Evolutionary conservation across 208 protist genomes (phyloP).

Genomic region (Acanthamoeba royreba): DNA sequence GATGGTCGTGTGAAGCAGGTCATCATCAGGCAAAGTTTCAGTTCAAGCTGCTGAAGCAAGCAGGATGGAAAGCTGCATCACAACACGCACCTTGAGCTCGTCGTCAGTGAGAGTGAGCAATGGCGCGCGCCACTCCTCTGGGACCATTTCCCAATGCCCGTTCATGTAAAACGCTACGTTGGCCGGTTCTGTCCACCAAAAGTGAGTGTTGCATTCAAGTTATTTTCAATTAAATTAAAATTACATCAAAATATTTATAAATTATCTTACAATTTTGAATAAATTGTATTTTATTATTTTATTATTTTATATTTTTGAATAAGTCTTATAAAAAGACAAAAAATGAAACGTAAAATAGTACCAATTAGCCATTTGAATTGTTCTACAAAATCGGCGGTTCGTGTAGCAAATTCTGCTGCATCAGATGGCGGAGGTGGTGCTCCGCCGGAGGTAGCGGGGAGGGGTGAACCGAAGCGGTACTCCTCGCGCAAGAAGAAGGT

Average conservation of each 20-base stretch:
- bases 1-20: background rate
- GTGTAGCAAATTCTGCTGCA: background rate
- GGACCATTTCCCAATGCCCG: conserved; percentile 1
- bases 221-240: background rate
- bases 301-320: background rate
- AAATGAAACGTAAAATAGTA: background rate
- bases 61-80: background rate
- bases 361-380: conserved; percentile 21
- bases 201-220: background rate
- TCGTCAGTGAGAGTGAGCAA: background rate
- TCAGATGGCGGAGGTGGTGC: background rate
- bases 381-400: background rate
- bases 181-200: background rate
- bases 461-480: background rate
- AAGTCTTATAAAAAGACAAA: background rate
- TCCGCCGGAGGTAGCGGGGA: too few species aligned
- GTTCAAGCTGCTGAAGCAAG: background rate
- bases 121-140: background rate
- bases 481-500: background rate
- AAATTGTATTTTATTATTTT: background rate
- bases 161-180: conserved; percentile 29
- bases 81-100: background rate
- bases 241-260: background rate
- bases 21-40: background rate
- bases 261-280: background rate